phyloP scores from a whole-genome alignment of 768 basidiomycete species.

The Cyathus striatus region DNA sequence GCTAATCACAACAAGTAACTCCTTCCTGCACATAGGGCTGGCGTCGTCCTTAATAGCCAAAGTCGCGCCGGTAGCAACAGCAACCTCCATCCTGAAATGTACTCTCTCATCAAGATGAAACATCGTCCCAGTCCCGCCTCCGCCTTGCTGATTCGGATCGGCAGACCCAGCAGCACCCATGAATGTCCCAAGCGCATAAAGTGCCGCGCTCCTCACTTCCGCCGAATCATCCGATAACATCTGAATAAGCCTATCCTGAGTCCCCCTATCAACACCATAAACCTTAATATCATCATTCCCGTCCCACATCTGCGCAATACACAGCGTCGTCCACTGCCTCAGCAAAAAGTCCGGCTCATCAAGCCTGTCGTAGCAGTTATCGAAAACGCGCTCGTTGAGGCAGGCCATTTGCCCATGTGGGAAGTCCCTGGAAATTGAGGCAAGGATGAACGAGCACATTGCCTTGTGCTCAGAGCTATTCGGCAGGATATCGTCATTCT shows the following conservation, averaged over 20 bases:
- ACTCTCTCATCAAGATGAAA: slow-evolving; percentile 70
- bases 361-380: slow-evolving; percentile 78
- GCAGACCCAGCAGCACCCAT: slow-evolving; percentile 83
- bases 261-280: slow-evolving; percentile 70
- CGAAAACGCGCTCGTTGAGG: slow-evolving; percentile 76
- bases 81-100: slow-evolving; percentile 87
- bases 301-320: slow-evolving; percentile 95
- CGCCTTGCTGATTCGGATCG: slow-evolving; percentile 63
- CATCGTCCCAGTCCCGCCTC: slow-evolving; percentile 83
- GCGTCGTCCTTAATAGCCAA: slow-evolving; percentile 91
- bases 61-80: slow-evolving; percentile 83
- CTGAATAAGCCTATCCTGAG: slow-evolving; percentile 77
- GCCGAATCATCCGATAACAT: slow-evolving; percentile 84
- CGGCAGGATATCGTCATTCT: slow-evolving; percentile 72
- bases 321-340: slow-evolving; percentile 90
- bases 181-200: slow-evolving; percentile 91
- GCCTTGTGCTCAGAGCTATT: slow-evolving; percentile 95
- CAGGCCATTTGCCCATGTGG: slow-evolving; percentile 85
- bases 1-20: slow-evolving; percentile 85
- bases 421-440: slow-evolving; percentile 86
- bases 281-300: slow-evolving; percentile 86
- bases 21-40: slow-evolving; percentile 94
- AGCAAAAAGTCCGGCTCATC: slow-evolving; percentile 90
- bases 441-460: slow-evolving; percentile 97
- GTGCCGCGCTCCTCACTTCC: slow-evolving; percentile 87